Base-by-base conservation (phyloP, 169 alveolate species). In the Haemoproteus tartakovskyi region DNA sequence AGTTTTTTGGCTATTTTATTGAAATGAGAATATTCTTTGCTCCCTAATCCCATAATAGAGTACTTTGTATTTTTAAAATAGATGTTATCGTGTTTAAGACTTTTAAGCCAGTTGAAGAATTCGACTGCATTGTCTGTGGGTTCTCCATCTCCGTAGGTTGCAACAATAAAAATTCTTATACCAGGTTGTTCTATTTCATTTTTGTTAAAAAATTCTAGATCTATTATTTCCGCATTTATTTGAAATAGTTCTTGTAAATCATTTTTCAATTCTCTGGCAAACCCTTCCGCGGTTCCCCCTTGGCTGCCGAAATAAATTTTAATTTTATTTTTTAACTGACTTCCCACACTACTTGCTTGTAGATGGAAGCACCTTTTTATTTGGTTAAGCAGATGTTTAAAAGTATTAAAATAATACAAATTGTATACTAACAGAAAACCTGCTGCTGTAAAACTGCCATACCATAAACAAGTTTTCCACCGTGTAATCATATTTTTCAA, bases 91-190 rank as follows among this genome's bases (percentile, higher is more conserved):
- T 62, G 41, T 12, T 50, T 80, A 14, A 63, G 36, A 2, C 16
- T 70, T 33, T 82, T 59, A 40, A 90, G 51, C 95, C 90, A 83
- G 30, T 52, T 48, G 60, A 78, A 86, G 57, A 80, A 87, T 18
- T 50, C 89, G 33, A 81, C 33, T 4, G 95, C 90, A 63, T 89
- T 86, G 50, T 91, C 95, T 6, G 95, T 83, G 22, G 92, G 90
- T 29, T 86, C 89, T 4, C 95, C 95, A 48, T 91, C 95, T 38
- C 92, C 93, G 64, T 87, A 90, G 2, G 95, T 91, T 12, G 95
- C 59, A 41, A 91, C 79, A 1, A 85, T 48, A 45, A 91, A 87
- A 11, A 91, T 85, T 8, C 67, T 63, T 21, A 37, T 74, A 2
- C 64, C 78, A 47, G 67, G 62, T 29, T 14, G 48, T 54, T 60